phyloP scores from a whole-genome alignment of 495 filamentous ascomycete genomes.

The Penicillium fimorum region DNA sequence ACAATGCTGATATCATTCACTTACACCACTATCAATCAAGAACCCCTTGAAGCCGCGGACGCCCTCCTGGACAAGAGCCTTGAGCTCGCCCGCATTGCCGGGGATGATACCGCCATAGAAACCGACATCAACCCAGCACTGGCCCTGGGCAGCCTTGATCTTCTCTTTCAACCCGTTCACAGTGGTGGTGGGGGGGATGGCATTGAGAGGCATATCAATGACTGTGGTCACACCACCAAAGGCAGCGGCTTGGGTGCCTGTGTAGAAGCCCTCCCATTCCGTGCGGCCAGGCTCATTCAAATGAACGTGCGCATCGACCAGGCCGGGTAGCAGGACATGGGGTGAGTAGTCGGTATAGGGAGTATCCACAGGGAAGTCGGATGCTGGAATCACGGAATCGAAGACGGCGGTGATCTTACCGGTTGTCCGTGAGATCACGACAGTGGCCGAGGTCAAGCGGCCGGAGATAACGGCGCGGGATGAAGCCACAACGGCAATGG shows the following conservation, averaged over 20 bases:
- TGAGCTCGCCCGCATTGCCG: conserved; percentile 78
- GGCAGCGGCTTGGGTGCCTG: conserved; percentile 88
- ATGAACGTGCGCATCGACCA: conserved; percentile 97
- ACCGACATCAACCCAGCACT: conserved; percentile 98
- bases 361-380: conserved; percentile 68
- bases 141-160: conserved; percentile 75
- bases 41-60: conserved; percentile 98
- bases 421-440: conserved; percentile 72
- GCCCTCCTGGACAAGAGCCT: conserved; percentile 76
- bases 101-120: conserved; percentile 97
- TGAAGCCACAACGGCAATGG: conserved; percentile 75
- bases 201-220: conserved; percentile 97
- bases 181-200: conserved; percentile 94
- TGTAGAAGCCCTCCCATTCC: conserved; percentile 98
- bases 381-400: conserved; percentile 65
- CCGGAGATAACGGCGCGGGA: conserved; percentile 71
- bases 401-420: conserved; percentile 85
- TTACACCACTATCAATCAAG: conserved; percentile 91
- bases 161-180: conserved; percentile 80
- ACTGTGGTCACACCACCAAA: conserved; percentile 98
- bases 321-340: conserved; percentile 81
- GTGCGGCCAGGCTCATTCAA: conserved; percentile 96
- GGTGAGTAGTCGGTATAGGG: conserved; percentile 83
- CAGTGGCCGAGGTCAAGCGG: conserved; percentile 69
- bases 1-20: conserved; percentile 30